These are phyloP conservation scores for Microbotryum saponariae DNA, from an alignment of 1,284 basidiomycete genomes.

Conservation along the genomic window DNA sequence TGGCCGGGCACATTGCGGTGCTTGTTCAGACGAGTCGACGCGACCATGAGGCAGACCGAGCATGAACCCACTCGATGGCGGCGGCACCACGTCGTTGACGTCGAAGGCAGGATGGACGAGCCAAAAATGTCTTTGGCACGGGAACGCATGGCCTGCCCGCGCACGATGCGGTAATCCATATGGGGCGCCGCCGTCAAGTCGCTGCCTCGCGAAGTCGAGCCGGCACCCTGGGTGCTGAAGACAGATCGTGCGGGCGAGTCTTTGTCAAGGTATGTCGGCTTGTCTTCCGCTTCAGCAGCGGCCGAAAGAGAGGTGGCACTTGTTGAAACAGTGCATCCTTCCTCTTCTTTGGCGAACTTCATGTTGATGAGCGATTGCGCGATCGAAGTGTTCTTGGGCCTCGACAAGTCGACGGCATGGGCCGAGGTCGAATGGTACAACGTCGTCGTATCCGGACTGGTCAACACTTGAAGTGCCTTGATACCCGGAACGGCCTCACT, in stretches of 20 bases:
- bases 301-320: not conserved
- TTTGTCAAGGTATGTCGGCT: not conserved
- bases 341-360: constrained; percentile 26
- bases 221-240: constrained; percentile 1
- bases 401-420: not conserved
- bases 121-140: constrained; percentile 29
- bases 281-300: constrained; percentile 2
- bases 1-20: constrained; percentile 20
- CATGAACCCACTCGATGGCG: constrained; percentile 28
- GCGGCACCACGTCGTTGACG: constrained; percentile 24
- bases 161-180: constrained; percentile 35
- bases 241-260: constrained; percentile 1
- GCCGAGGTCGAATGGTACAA: constrained; percentile 24
- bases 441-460: constrained; percentile 24
- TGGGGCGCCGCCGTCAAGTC: constrained; percentile 25
- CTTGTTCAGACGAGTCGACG: constrained; percentile 2
- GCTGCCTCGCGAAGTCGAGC: not conserved
- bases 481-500: constrained; percentile 16
- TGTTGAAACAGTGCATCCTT: not conserved
- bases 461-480: constrained; percentile 18
- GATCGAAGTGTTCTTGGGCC: constrained; percentile 13
- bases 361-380: constrained; percentile 30
- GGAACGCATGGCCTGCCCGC: constrained; percentile 28
- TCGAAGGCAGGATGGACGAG: constrained; percentile 15
- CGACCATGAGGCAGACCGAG: constrained; percentile 18